Evolutionary conservation across 352 stramenopile genomes (phyloP).

Genomic region (Phytopythium mirpurense): DNA sequence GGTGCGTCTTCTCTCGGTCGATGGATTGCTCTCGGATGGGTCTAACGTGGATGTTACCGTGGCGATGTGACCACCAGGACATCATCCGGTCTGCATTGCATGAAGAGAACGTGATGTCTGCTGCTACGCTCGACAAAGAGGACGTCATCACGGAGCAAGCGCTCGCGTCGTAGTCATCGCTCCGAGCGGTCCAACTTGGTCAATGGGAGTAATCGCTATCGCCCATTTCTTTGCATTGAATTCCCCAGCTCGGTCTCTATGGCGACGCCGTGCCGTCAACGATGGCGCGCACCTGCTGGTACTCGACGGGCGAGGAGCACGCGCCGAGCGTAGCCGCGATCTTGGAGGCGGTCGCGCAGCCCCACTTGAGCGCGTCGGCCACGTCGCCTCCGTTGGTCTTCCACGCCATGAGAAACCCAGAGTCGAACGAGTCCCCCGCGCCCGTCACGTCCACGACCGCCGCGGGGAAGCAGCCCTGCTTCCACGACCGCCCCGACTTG

Average conservation of each 20-base stretch:
- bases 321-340: conserved; percentile 51
- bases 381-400: conserved; percentile 45
- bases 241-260: not conserved
- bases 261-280: conserved; percentile 8
- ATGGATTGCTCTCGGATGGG: no score
- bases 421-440: conserved; percentile 84
- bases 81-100: conserved; percentile 30
- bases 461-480: conserved; percentile 45
- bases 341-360: conserved; percentile 59
- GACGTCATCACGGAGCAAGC: not conserved
- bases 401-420: conserved; percentile 69
- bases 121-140: conserved; percentile 5
- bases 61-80: conserved; percentile 3
- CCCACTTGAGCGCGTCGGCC: conserved; percentile 48
- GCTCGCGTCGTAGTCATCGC: not conserved
- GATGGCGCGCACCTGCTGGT: conserved; percentile 38
- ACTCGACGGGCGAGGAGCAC: conserved; percentile 36
- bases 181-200: not conserved
- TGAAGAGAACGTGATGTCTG: conserved; percentile 17
- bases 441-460: conserved; percentile 76
- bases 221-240: not conserved
- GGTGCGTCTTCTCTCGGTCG: conserved; percentile 12
- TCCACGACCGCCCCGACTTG: conserved; percentile 33
- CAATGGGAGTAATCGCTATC: no score
- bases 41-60: no score